phyloP scores from a whole-genome alignment of 108 stramenopile genomes.

The Aurantiochytrium sp. region DNA sequence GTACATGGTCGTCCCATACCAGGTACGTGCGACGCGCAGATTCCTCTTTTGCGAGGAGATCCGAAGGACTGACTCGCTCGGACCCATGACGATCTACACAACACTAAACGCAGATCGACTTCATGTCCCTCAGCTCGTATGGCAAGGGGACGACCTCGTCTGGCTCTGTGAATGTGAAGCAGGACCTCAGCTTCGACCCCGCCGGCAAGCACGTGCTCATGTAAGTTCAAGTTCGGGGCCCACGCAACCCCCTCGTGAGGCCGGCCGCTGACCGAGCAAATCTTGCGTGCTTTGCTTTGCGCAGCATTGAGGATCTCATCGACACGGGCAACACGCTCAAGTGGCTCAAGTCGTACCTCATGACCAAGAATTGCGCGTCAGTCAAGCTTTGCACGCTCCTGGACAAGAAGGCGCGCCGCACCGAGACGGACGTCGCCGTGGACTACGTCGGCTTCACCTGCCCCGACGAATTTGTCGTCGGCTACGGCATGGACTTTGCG shows the following conservation, averaged over 20 bases:
- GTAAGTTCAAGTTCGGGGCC: too few relatives aligned
- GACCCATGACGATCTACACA: too few relatives aligned
- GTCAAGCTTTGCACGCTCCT: neutral
- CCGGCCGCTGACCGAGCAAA: too few relatives aligned
- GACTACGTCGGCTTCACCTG: constrained; percentile 23
- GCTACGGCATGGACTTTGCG: constrained; percentile 34
- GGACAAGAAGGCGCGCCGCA: constrained; percentile 1
- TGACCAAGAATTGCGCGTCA: constrained; percentile 1
- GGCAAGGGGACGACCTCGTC: neutral
- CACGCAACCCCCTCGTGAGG: too few relatives aligned
- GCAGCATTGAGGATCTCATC: neutral
- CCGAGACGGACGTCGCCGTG: neutral
- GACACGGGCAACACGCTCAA: constrained; percentile 28
- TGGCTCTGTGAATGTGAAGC: neutral
- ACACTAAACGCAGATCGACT: constrained; percentile 13
- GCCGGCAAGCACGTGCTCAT: constrained; percentile 28
- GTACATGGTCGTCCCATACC: neutral
- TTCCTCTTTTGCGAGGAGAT: too few relatives aligned
- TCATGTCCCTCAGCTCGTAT: constrained; percentile 1
- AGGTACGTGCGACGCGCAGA: neutral
- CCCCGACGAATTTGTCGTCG: constrained; percentile 33
- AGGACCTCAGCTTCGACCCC: neutral
- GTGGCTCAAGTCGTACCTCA: constrained; percentile 28
- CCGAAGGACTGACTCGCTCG: too few relatives aligned
- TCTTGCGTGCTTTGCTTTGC: too few relatives aligned